A percentile compares a stretch with the other conserved stretches of the same genome.
Evolutionary conservation across 2,329 filamentous ascomycete genomes (phyloP).

Genomic region (Aspergillus phoenicis): DNA sequence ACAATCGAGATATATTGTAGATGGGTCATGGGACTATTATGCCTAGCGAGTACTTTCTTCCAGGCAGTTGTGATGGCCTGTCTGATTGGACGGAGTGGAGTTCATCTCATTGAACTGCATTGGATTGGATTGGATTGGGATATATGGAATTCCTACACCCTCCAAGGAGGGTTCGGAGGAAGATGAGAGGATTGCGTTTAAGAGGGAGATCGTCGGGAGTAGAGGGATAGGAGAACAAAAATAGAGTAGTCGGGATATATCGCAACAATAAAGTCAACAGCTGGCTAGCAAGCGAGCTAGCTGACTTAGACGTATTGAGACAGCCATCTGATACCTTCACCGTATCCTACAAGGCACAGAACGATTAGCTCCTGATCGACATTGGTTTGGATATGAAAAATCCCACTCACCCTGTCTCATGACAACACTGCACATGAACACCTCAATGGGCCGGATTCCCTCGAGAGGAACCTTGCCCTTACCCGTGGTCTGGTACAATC

Average conservation of each 20-base stretch:
- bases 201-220: neutral
- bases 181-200: neutral
- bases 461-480: constrained; percentile 93
- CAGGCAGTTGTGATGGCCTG: neutral
- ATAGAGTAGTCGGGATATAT: constrained; percentile 4
- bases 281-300: neutral
- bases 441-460: constrained; percentile 90
- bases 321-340: constrained; percentile 87
- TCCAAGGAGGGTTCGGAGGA: neutral
- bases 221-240: neutral
- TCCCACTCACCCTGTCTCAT: constrained; percentile 79
- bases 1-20: neutral
- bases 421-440: constrained; percentile 99
- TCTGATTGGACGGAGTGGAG: neutral
- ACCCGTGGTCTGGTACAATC: constrained; percentile 92
- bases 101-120: neutral
- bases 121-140: neutral
- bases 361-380: constrained; percentile 5
- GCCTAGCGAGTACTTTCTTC: neutral
- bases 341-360: constrained; percentile 63
- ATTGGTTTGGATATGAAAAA: neutral
- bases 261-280: neutral
- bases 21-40: neutral
- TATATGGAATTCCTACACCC: neutral
- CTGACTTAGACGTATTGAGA: constrained; percentile 79